A percentile compares a stretch with the other conserved stretches of the same genome.
phyloP scores from a whole-genome alignment of 2,329 filamentous ascomycete species.

The Cordyceps farinosa region DNA sequence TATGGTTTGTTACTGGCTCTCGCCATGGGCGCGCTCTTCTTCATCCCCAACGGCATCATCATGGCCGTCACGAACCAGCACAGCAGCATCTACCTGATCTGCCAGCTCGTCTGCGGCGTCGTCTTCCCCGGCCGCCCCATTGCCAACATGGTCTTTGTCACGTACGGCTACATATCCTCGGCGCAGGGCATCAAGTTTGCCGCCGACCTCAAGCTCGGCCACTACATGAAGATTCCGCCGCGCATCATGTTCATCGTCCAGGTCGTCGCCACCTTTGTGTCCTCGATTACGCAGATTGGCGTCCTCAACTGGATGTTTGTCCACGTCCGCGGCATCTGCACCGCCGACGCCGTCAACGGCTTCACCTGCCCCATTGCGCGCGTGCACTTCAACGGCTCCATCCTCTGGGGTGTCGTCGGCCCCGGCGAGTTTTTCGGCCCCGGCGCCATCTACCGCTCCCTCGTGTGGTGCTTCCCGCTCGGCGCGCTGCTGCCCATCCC shows the following conservation, averaged over 20 bases:
- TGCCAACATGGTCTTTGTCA: slow-evolving; percentile 91
- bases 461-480: slow-evolving; percentile 79
- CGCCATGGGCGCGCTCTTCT: slow-evolving; percentile 73
- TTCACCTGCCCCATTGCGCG: slow-evolving; percentile 85
- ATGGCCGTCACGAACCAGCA: slow-evolving; percentile 93
- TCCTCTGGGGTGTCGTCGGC: slow-evolving; percentile 86
- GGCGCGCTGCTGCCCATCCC: slow-evolving; percentile 71
- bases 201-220: slow-evolving; percentile 79
- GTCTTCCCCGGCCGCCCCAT: slow-evolving; percentile 82
- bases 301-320: slow-evolving; percentile 89
- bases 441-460: slow-evolving; percentile 66
- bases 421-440: slow-evolving; percentile 78
- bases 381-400: slow-evolving; percentile 86
- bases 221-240: slow-evolving; percentile 85
- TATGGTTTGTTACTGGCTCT: slow-evolving; percentile 79
- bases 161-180: slow-evolving; percentile 85
- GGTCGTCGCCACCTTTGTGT: slow-evolving; percentile 70
- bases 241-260: slow-evolving; percentile 76
- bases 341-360: slow-evolving; percentile 73
- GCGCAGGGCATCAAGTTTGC: slow-evolving; percentile 88
- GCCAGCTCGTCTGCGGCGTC: slow-evolving; percentile 77
- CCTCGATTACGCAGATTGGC: slow-evolving; percentile 74
- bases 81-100: slow-evolving; percentile 81
- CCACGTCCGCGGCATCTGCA: slow-evolving; percentile 75
- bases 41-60: slow-evolving; percentile 87